Percentiles rank a stretch among this genome's conserved stretches.
phyloP scores from a whole-genome alignment of 2,329 filamentous ascomycete genomes.

The Fusarium piperis region DNA sequence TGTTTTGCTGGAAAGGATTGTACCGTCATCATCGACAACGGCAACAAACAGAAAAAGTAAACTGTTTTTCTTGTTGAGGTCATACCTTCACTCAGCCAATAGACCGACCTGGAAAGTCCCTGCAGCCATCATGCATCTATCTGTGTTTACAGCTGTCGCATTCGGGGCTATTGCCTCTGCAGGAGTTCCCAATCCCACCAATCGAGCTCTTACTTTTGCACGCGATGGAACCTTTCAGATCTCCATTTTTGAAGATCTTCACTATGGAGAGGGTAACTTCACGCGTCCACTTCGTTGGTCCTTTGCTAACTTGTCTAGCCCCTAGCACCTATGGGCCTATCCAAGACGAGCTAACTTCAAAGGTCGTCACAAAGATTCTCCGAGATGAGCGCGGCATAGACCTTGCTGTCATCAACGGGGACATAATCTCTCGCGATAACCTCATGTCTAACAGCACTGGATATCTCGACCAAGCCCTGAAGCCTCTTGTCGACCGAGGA shows the following conservation, averaged over 20 bases:
- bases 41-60: background rate
- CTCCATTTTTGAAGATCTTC: constrained; percentile 74
- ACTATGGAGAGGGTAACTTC: constrained; percentile 72
- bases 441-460: constrained; percentile 60
- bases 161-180: background rate
- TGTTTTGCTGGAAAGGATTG: background rate
- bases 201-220: constrained; percentile 46
- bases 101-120: background rate
- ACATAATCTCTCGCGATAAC: constrained; percentile 73
- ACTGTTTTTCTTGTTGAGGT: background rate
- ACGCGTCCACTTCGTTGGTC: too few relatives aligned
- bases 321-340: constrained; percentile 16
- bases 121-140: background rate
- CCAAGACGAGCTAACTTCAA: constrained; percentile 20
- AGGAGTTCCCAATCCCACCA: background rate
- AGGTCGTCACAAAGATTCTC: constrained; percentile 3
- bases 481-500: constrained; percentile 62
- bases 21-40: background rate
- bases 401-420: constrained; percentile 76
- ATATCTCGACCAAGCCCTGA: constrained; percentile 67
- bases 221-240: constrained; percentile 60
- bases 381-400: constrained; percentile 40
- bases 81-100: background rate
- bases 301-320: background rate
- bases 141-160: background rate